These are phyloP conservation scores for Candida hungchunana DNA, from an alignment of 805 yeast genomes.

Conservation along the genomic window DNA sequence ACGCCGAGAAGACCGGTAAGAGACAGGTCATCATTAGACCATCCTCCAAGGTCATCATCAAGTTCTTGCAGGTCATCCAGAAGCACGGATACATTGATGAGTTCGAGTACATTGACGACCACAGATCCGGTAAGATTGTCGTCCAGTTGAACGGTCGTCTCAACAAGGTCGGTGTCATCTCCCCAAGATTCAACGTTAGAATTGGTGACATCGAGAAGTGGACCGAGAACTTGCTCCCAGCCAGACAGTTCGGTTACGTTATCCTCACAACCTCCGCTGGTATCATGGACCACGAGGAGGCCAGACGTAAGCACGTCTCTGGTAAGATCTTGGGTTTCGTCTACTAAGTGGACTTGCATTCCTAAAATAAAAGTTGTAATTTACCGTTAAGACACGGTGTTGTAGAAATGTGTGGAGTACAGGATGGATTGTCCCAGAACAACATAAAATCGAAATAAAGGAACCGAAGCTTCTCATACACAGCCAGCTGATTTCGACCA, in stretches of 20 bases:
- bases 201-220: constrained; percentile 95
- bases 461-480: no score
- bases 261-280: constrained; percentile 99
- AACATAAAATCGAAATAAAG: no score
- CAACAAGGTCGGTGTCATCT: constrained; percentile 98
- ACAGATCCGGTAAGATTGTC: constrained; percentile 97
- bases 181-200: constrained; percentile 98
- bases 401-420: constrained; percentile 4
- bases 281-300: constrained; percentile 99
- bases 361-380: constrained; percentile 15
- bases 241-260: constrained; percentile 98
- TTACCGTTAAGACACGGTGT: no score
- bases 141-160: constrained; percentile 96
- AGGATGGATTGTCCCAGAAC: no score
- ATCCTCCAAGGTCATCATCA: constrained; percentile 96
- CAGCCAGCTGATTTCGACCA: no score
- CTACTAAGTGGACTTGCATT: constrained; percentile 47
- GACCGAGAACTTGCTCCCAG: constrained; percentile 97
- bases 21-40: constrained; percentile 98
- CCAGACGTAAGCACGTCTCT: constrained; percentile 99
- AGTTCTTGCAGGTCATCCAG: constrained; percentile 95
- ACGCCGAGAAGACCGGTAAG: constrained; percentile 99
- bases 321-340: constrained; percentile 99
- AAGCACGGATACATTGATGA: constrained; percentile 98
- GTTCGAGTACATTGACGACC: constrained; percentile 97